These are phyloP conservation scores for Quercus lobata DNA, from an alignment of 331 rosid genomes.

Conservation along the genomic window DNA sequence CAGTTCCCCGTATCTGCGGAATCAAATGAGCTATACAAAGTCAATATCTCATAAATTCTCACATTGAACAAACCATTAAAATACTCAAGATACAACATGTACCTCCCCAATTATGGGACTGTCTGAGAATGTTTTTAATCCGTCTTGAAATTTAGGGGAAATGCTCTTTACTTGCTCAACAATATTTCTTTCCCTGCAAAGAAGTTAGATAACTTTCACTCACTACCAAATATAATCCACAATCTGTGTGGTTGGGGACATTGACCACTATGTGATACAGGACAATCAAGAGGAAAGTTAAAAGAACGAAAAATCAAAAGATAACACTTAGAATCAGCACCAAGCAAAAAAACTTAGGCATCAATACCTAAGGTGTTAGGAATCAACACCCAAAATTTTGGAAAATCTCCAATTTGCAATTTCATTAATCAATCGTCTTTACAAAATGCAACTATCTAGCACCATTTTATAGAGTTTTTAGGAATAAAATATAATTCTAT, in stretches of 20 bases:
- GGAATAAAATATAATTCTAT: too few relatives aligned
- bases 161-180: constrained; percentile 50
- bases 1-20: constrained; percentile 84
- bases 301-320: too few relatives aligned
- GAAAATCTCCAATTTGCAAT: too few relatives aligned
- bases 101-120: constrained; percentile 98
- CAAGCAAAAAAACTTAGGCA: too few relatives aligned
- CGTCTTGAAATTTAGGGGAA: constrained; percentile 81
- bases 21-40: not conserved
- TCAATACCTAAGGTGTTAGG: too few relatives aligned
- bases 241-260: not conserved
- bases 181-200: constrained; percentile 77
- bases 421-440: too few relatives aligned
- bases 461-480: too few relatives aligned
- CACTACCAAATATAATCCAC: not conserved
- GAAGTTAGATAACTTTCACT: constrained; percentile 10
- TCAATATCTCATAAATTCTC: not conserved
- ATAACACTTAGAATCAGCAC: too few relatives aligned
- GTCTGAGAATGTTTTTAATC: constrained; percentile 63
- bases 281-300: too few relatives aligned
- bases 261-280: not conserved
- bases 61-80: not conserved
- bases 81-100: constrained; percentile 11
- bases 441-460: too few relatives aligned
- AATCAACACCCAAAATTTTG: too few relatives aligned